These are phyloP conservation scores for Murraya koenigii DNA, from an alignment of 345 rosid species.

Conservation along the genomic window DNA sequence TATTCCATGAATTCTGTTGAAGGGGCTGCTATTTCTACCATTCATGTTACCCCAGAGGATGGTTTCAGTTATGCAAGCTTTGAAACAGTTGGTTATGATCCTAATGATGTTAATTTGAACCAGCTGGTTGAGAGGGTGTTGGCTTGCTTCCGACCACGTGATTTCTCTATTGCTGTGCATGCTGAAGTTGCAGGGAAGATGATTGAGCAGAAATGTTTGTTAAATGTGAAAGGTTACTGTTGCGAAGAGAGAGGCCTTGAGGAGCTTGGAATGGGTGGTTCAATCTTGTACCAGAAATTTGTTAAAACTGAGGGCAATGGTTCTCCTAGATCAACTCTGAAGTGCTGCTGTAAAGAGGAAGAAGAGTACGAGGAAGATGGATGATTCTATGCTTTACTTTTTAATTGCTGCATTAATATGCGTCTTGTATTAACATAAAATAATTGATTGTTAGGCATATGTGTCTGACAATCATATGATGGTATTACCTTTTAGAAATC, in stretches of 20 bases:
- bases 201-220: constrained; percentile 22
- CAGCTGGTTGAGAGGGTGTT: constrained; percentile 54
- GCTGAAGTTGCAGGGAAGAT: constrained; percentile 25
- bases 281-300: constrained; percentile 56
- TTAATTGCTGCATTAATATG: not conserved
- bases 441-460: not conserved
- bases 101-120: constrained; percentile 28
- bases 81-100: constrained; percentile 63
- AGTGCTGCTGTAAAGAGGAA: constrained; percentile 59
- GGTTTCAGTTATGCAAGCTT: constrained; percentile 88
- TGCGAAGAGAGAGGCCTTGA: constrained; percentile 47
- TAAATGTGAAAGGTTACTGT: constrained; percentile 48
- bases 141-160: constrained; percentile 57
- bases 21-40: constrained; percentile 68
- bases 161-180: constrained; percentile 65
- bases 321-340: constrained; percentile 56
- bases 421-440: constrained; percentile 9
- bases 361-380: constrained; percentile 37
- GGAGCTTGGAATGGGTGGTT: constrained; percentile 52
- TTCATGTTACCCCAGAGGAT: constrained; percentile 79
- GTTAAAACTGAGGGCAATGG: constrained; percentile 21
- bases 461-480: not conserved
- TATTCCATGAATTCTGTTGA: constrained; percentile 81
- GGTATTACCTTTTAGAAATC: not conserved
- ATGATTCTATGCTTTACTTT: not conserved